A percentile compares a stretch with the other conserved stretches of the same genome.
Conservation (phyloP, 495 filamentous ascomycete species). For the Hypoxylon perforatum region DNA sequence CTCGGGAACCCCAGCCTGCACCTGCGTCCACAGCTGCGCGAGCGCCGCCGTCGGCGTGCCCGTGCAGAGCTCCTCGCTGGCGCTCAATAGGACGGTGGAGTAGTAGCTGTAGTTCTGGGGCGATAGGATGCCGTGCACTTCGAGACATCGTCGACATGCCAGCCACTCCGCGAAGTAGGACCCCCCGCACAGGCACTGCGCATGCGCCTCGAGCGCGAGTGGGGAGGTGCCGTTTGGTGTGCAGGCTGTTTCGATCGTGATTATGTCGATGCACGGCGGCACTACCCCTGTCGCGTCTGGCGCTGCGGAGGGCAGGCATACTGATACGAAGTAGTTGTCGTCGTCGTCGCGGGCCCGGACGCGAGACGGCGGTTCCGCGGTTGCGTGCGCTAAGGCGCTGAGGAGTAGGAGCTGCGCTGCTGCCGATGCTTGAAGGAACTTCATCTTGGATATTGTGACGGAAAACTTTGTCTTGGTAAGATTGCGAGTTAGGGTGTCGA, state of each 20-base stretch:
- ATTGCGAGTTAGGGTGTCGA: too few species aligned
- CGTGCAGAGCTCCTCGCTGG: slow-evolving; percentile 45
- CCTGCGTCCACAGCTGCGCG: slow-evolving; percentile 40
- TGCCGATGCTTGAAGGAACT: too few species aligned
- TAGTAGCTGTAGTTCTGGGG: slow-evolving; percentile 43
- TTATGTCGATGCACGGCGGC: slow-evolving; percentile 46
- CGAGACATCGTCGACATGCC: slow-evolving; percentile 51
- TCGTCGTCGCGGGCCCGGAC: neutral
- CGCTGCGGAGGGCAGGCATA: neutral
- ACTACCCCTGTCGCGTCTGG: neutral
- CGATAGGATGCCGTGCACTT: slow-evolving; percentile 49
- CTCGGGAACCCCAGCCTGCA: slow-evolving; percentile 15
- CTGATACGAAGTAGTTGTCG: slow-evolving; percentile 4
- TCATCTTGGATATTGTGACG: too few species aligned
- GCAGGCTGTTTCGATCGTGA: slow-evolving; percentile 45
- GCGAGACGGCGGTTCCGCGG: too few species aligned
- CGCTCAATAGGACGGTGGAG: slow-evolving; percentile 40
- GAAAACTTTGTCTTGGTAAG: too few species aligned
- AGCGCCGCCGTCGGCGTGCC: slow-evolving; percentile 46
- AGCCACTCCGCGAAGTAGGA: slow-evolving; percentile 53
- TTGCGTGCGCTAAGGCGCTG: too few species aligned
- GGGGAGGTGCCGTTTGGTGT: slow-evolving; percentile 42
- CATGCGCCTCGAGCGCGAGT: slow-evolving; percentile 48
- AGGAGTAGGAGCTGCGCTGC: too few species aligned
- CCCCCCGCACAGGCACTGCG: slow-evolving; percentile 55